Evolutionary conservation across 441 rosid genomes (phyloP).

Genomic region (Syzygium malaccense): DNA sequence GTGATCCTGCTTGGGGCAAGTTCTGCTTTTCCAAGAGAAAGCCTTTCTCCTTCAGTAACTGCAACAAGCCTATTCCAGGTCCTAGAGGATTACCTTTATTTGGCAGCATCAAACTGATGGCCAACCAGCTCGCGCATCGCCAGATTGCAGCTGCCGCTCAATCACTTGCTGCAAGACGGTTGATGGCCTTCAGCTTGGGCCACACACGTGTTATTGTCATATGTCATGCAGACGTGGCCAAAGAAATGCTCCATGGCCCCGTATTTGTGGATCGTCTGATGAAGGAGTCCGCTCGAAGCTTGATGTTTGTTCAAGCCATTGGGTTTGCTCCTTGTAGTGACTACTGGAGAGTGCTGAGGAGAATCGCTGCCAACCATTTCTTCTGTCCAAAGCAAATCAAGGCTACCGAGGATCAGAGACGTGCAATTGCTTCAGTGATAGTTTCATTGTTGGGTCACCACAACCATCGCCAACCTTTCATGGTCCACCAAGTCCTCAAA

Average conservation of each 20-base stretch:
- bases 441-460: slow-evolving; percentile 20
- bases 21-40: slow-evolving; percentile 7
- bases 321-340: slow-evolving; percentile 81
- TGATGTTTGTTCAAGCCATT: slow-evolving; percentile 82
- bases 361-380: slow-evolving; percentile 59
- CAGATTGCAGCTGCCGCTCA: slow-evolving; percentile 42
- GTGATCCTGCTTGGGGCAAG: slow-evolving; percentile 97
- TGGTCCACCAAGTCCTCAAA: neutral
- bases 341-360: slow-evolving; percentile 75
- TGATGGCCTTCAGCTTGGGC: slow-evolving; percentile 86
- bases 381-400: slow-evolving; percentile 68
- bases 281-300: slow-evolving; percentile 69
- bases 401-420: slow-evolving; percentile 42
- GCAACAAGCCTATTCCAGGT: slow-evolving; percentile 46
- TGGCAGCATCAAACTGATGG: slow-evolving; percentile 72
- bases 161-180: slow-evolving; percentile 37
- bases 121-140: slow-evolving; percentile 53
- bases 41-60: neutral
- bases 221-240: slow-evolving; percentile 69
- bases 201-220: slow-evolving; percentile 64
- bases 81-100: slow-evolving; percentile 63
- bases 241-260: slow-evolving; percentile 59
- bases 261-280: slow-evolving; percentile 80
- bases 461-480: neutral
- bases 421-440: slow-evolving; percentile 40